Evolutionary conservation across 148 eudicot species (phyloP), one percentile per base, ranked within the genome.

Genomic region (Dysphania ambrosioides): DNA sequence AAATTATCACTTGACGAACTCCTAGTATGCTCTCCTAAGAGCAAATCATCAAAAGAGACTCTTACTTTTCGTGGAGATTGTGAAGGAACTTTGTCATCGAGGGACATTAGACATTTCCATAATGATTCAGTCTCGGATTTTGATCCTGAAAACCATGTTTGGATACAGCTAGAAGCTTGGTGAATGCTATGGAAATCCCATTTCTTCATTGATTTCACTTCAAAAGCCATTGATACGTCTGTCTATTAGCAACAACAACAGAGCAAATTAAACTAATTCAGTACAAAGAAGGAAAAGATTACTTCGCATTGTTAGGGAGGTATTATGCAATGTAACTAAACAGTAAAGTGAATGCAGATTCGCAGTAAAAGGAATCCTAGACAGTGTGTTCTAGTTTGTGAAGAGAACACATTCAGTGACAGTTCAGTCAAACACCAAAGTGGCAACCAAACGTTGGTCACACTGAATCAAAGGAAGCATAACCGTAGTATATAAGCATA

Each of bases 141-240:
- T 29, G 89, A 87, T 69, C 99, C 97, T 10, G 88, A 80, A 78
- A 92, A 95, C 99, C 99, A 95, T 47, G 91, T 87, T 32, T 84
- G 76, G 44, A 89, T 86, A 82, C 69, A 79, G 27, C 79, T 74
- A 26, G 81, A 79, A 71, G 99, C 99, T 79, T 95, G 97, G 34
- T 74, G 79, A 62, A 92, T 80, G 74, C 92, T 88, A 85, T 92
- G 91, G 74, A 95, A 95, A 82, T 95, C 99, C 99, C 96, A 95
- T 79, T 89, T 86, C 77, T 77, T 89, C 99, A 95, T 90, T 49
- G 80, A 72, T 83, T 85, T 95, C 60, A 92, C 79, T 83, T 95
- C 99, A 42, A 90, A 77, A 55, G 93, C 97, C 79, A 95, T 82
- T 64, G 93, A 84, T 60, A 96, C 84, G 81, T 90, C 97, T 72